phyloP scores from a whole-genome alignment of 371 early-diverging fungal species.

The Lichtheimia corymbifera region DNA sequence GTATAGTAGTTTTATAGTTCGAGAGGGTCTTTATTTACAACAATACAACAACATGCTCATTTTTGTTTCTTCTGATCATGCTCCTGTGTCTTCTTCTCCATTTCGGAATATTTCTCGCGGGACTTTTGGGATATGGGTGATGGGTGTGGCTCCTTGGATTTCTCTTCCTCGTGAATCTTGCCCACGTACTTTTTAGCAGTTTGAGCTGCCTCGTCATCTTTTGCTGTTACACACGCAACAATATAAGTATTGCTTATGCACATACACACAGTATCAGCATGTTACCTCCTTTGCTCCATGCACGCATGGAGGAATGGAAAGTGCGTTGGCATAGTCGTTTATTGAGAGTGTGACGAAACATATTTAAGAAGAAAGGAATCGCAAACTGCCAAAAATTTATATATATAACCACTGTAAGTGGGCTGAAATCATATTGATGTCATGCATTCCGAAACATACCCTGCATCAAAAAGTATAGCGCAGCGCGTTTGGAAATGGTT shows the following conservation, averaged over 20 bases:
- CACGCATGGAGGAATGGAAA: not conserved
- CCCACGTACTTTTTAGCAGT: constrained; percentile 14
- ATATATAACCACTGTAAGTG: no score
- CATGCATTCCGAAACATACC: no score
- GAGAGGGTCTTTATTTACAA: no score
- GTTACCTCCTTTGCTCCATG: not conserved
- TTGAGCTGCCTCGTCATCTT: constrained; percentile 2
- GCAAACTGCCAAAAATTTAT: no score
- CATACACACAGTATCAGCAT: not conserved
- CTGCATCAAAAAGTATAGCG: no score
- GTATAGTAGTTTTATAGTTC: constrained; percentile 12
- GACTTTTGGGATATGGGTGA: constrained; percentile 10
- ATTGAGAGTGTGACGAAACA: not conserved
- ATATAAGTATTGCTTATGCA: not conserved
- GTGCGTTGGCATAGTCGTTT: not conserved
- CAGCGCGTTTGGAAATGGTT: no score
- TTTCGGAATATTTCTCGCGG: constrained; percentile 10
- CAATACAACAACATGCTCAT: not conserved
- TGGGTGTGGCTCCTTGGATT: constrained; percentile 13
- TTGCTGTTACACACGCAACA: not conserved
- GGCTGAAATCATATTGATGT: no score
- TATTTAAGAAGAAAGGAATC: not conserved
- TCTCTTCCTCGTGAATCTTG: constrained; percentile 19
- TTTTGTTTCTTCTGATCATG: constrained; percentile 12
- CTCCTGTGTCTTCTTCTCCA: constrained; percentile 13